These are phyloP conservation scores for Salix purpurea DNA, from an alignment of 345 rosid species.

Conservation along the genomic window DNA sequence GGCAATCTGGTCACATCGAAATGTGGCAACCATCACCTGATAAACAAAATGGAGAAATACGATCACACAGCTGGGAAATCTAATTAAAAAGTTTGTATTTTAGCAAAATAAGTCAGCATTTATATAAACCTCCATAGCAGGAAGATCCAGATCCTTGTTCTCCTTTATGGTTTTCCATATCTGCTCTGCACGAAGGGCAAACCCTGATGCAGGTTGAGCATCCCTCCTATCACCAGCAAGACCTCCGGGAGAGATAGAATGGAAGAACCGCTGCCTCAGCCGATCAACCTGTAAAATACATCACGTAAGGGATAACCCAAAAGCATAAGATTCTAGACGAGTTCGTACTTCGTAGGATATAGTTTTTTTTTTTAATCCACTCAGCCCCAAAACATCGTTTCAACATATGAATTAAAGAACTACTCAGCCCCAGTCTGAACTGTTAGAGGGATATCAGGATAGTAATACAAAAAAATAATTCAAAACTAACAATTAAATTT, in stretches of 20 bases:
- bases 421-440: too few species aligned
- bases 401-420: too few species aligned
- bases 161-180: conserved; percentile 35
- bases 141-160: conserved; percentile 35
- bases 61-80: too few species aligned
- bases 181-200: conserved; percentile 27
- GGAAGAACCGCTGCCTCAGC: conserved; percentile 31
- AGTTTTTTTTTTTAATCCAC: too few species aligned
- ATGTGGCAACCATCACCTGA: conserved; percentile 36
- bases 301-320: too few species aligned
- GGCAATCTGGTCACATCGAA: conserved; percentile 36
- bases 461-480: too few species aligned
- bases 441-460: too few species aligned
- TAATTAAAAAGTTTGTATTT: not conserved
- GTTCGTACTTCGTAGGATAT: too few species aligned
- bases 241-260: conserved; percentile 37
- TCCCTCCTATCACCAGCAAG: conserved; percentile 35
- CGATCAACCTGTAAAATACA: conserved; percentile 23
- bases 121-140: conserved; percentile 29
- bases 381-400: not conserved
- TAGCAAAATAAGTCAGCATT: not conserved
- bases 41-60: not conserved
- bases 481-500: too few species aligned
- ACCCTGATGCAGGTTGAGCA: conserved; percentile 34
- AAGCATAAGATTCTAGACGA: too few species aligned